Base-by-base conservation (phyloP, 148 eudicot genomes). In the Diospyros lotus region DNA sequence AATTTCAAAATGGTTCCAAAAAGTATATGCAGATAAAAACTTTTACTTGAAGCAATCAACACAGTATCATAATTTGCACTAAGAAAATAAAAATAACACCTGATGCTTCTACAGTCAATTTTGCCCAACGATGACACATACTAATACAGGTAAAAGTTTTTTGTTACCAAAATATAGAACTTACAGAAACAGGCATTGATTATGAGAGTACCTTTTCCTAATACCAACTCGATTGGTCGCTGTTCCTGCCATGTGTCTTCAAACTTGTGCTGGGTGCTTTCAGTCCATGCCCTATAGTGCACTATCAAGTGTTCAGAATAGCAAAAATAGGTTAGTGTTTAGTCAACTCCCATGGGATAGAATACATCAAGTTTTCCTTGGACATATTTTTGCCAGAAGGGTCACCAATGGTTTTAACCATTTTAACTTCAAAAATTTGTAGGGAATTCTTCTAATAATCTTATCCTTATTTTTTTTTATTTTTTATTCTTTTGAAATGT, bases 241-340 rank as follows among this genome's bases (percentile, higher is more conserved):
- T 90, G 93, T 84, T 95, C 98, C 71, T 76, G 90, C 97, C 98
- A 90, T 42, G 97, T 95, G 68, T 95, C 98, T 81, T 95, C 98
- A 82, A 95, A 92, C 75, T 92, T 92, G 88, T 95, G 98, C 45
- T 84, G 86, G 54, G 97, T 92, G 89, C 90, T 90, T 66, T 88
- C 89, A 63, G 97, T 83, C 98, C 98, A 95, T 69, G 94, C 98
- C 83, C 83, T 92, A 79, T 95, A 95, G 74, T 92, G 94, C 84
- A 92, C 97, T 95, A 77, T 78, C 41, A 73, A 65, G 63, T 51
- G 69, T 42, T 43, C 77, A 73, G 60, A 67, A 66, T 4, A 11
- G 41, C 72, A 38, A 17, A 5, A 54, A 6, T 38, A 64, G 6
- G 43, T 71, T 71, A 64, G 51, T 43, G 42, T 71, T 77, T 52